phyloP scores from a whole-genome alignment of 139 green algal genomes.

The Coelastrella sp. region DNA sequence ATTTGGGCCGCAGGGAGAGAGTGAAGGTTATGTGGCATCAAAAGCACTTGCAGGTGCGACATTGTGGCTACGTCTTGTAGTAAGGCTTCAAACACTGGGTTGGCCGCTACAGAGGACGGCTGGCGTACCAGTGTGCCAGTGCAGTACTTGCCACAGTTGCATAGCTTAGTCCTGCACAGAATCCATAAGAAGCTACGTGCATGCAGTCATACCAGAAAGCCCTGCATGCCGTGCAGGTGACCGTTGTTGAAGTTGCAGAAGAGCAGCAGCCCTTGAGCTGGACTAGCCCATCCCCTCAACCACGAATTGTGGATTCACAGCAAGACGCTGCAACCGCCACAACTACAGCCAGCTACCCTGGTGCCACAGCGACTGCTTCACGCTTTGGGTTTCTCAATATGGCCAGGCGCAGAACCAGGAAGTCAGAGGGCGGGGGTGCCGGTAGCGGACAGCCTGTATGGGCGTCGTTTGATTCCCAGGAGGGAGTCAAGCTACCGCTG shows the following conservation, averaged over 20 bases:
- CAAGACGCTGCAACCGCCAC: background rate
- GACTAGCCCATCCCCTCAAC: background rate
- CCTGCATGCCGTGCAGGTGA: background rate
- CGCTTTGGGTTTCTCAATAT: conserved; percentile 21
- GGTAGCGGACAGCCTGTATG: background rate
- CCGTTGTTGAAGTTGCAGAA: conserved; percentile 18
- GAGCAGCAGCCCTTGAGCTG: background rate
- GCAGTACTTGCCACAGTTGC: background rate
- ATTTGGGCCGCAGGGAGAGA: conserved; percentile 10
- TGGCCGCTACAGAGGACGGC: background rate
- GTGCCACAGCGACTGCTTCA: background rate
- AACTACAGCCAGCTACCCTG: background rate
- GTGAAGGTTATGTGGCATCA: conserved; percentile 27
- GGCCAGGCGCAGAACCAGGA: background rate
- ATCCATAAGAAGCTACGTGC: background rate
- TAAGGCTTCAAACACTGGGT: background rate
- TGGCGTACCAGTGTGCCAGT: background rate
- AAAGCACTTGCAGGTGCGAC: conserved; percentile 5
- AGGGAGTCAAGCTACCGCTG: background rate
- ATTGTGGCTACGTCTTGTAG: background rate
- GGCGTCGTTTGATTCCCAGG: conserved; percentile 1
- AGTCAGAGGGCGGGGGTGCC: background rate
- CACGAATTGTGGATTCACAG: background rate
- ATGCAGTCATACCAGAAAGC: background rate
- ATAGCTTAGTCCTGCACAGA: background rate